Conservation (phyloP, 371 early-diverging fungal genomes). For the Cladochytrium tenue region DNA sequence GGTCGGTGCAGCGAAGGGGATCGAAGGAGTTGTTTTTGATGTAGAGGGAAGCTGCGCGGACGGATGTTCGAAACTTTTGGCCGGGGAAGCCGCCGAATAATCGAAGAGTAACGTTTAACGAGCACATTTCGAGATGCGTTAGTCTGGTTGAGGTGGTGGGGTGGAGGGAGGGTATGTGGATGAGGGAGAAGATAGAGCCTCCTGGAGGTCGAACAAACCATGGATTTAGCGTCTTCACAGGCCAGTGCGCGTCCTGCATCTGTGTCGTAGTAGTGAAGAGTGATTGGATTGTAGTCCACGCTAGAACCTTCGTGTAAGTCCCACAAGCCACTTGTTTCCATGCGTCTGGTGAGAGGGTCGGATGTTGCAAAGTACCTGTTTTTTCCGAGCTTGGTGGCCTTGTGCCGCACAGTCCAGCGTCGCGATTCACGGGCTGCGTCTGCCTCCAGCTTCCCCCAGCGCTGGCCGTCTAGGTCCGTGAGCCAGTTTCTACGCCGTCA, state of each 20-base stretch:
- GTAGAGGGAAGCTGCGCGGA: conserved; percentile 41
- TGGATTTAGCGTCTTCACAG: conserved; percentile 32
- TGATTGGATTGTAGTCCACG: conserved; percentile 42
- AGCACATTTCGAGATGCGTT: too few species aligned
- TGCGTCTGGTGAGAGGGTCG: conserved; percentile 1
- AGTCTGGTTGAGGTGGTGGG: too few species aligned
- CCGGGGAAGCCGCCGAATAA: too few species aligned
- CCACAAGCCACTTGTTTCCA: too few species aligned
- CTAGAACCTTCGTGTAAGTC: too few species aligned
- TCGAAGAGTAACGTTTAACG: too few species aligned
- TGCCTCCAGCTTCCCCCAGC: conserved; percentile 33
- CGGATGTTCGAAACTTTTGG: conserved; percentile 33
- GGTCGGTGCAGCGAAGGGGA: conserved; percentile 39
- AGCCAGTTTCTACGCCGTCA: conserved; percentile 35
- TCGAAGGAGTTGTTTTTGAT: conserved; percentile 46
- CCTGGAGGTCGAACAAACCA: too few species aligned
- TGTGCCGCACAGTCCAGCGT: conserved; percentile 11
- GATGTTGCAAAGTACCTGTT: conserved; percentile 25
- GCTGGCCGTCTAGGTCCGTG: conserved; percentile 23
- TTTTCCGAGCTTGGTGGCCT: conserved; percentile 20
- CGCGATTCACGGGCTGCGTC: conserved; percentile 14
- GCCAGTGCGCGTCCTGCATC: conserved; percentile 30
- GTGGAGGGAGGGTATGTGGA: background rate
- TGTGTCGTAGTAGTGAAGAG: conserved; percentile 28
- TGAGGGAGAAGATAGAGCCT: too few species aligned